These are phyloP conservation scores for Arctium minus DNA, from an alignment of 129 eudicot species.

Conservation along the genomic window DNA sequence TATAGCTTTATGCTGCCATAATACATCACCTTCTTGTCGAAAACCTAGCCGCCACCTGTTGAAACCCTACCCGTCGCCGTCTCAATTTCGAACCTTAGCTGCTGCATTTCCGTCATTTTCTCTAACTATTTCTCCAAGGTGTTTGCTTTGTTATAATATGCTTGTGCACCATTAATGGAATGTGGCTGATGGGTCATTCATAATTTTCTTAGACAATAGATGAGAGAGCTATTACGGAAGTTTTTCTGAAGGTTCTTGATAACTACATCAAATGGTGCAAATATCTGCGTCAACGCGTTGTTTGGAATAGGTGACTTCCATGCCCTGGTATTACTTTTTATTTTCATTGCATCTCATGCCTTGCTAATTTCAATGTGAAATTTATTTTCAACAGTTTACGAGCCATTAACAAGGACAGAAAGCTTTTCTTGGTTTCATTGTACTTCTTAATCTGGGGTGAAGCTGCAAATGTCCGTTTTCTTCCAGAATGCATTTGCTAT, in stretches of 20 bases:
- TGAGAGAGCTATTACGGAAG: conserved; percentile 78
- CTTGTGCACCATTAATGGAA: not conserved
- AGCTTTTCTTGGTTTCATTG: conserved; percentile 77
- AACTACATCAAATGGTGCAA: conserved; percentile 97
- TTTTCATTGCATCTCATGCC: not conserved
- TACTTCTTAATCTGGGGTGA: conserved; percentile 97
- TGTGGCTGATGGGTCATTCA: conserved; percentile 6
- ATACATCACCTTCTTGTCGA: not conserved
- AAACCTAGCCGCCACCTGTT: not conserved
- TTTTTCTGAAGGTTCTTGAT: conserved; percentile 89
- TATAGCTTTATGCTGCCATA: not conserved
- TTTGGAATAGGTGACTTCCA: conserved; percentile 72
- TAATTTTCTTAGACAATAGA: conserved; percentile 65
- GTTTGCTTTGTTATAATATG: not conserved
- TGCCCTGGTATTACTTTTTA: conserved; percentile 13
- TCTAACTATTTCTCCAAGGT: not conserved
- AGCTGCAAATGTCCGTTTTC: conserved; percentile 99
- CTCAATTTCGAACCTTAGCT: not conserved
- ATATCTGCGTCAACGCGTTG: conserved; percentile 75
- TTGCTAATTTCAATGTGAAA: conserved; percentile 10
- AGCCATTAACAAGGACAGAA: conserved; percentile 90
- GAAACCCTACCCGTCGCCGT: not conserved
- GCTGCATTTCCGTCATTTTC: not conserved
- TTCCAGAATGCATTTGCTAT: conserved; percentile 99
- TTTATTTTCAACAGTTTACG: conserved; percentile 54